Percentiles rank a stretch among this genome's conserved stretches.
Evolutionary conservation across 2,329 filamentous ascomycete genomes (phyloP).

Genomic region (Colletotrichum trifolii): DNA sequence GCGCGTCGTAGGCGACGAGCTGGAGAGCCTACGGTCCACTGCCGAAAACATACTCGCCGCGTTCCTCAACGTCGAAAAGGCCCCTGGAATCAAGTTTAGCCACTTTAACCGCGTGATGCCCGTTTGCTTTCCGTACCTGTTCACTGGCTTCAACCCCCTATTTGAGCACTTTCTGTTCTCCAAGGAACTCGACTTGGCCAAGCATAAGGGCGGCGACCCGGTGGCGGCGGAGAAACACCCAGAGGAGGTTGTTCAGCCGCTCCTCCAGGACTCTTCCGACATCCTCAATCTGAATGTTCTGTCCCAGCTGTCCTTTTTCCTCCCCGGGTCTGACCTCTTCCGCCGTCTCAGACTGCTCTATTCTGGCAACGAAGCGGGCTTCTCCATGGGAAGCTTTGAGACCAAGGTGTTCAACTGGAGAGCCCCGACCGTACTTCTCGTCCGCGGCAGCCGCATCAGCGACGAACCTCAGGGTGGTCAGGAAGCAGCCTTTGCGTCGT

Average conservation of each 20-base stretch:
- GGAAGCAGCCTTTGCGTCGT: constrained; percentile 68
- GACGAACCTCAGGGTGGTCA: constrained; percentile 60
- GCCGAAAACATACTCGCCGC: constrained; percentile 74
- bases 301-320: constrained; percentile 79
- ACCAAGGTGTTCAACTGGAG: constrained; percentile 82
- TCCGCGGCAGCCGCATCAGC: constrained; percentile 70
- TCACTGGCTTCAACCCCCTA: constrained; percentile 73
- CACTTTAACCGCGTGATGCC: constrained; percentile 71
- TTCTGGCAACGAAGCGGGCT: constrained; percentile 76
- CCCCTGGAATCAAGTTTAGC: constrained; percentile 70
- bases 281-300: constrained; percentile 74
- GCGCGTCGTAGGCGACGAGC: constrained; percentile 64
- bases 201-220: constrained; percentile 51
- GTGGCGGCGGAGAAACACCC: constrained; percentile 31
- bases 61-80: constrained; percentile 73
- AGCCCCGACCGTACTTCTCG: constrained; percentile 77
- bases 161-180: constrained; percentile 83
- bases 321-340: constrained; percentile 73
- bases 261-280: constrained; percentile 63
- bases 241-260: constrained; percentile 54
- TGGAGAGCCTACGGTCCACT: constrained; percentile 68
- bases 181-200: constrained; percentile 75
- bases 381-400: constrained; percentile 82
- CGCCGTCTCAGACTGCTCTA: constrained; percentile 74
- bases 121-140: constrained; percentile 72